Evolutionary conservation across 495 filamentous ascomycete genomes (phyloP).

Genomic region (Aspergillus saccharolyticus): DNA sequence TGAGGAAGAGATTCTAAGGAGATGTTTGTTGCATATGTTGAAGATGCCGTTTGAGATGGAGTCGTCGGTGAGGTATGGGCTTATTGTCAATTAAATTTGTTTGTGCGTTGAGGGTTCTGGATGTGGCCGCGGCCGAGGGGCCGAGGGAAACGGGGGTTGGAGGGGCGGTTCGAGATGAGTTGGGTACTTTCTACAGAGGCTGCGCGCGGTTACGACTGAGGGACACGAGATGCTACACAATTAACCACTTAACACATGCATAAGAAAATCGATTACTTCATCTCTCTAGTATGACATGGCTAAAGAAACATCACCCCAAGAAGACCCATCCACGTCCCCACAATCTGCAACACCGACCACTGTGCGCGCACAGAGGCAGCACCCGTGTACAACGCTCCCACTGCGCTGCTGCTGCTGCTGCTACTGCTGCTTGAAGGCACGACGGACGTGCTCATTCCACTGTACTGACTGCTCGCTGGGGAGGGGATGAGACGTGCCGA

Average conservation of each 20-base stretch:
- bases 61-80: background rate
- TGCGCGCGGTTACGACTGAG: too few species aligned
- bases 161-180: too few species aligned
- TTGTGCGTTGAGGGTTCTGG: background rate
- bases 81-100: slow-evolving; percentile 5
- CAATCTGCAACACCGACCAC: background rate
- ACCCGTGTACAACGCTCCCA: background rate
- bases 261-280: too few species aligned
- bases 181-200: too few species aligned
- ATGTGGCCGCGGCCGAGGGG: too few species aligned
- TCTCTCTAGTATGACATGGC: too few species aligned
- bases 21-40: slow-evolving; percentile 7
- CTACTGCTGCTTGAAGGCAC: background rate
- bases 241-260: too few species aligned
- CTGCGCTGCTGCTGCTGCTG: background rate
- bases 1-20: background rate
- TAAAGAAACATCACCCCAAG: background rate
- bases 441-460: background rate
- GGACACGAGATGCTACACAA: too few species aligned
- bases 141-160: too few species aligned
- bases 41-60: slow-evolving; percentile 10
- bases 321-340: background rate
- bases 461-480: background rate
- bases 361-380: background rate
- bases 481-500: background rate